Evolutionary conservation across 1,139 yeast genomes (phyloP), one percentile per base, ranked within the genome.

Genomic region (Scheffersomyces segobiensis): DNA sequence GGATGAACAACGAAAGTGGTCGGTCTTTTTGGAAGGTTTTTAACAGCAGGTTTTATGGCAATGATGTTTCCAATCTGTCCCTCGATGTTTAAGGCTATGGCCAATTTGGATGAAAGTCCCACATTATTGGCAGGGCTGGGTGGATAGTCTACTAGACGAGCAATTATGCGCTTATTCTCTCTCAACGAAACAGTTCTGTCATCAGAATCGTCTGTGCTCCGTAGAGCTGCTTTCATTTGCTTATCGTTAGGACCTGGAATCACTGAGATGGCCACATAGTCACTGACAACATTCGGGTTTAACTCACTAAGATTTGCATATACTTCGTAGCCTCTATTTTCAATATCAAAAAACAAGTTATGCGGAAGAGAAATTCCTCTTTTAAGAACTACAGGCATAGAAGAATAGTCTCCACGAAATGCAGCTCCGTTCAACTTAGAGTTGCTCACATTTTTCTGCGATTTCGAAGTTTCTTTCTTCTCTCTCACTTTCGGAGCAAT

Each of bases 401-500:
- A 64, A 3, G 72, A 53, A 55, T 72, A 71, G 55, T 72, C 78
- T 54, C 74, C 81, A 22, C 70, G 68, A 3, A 74, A 60, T 5
- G 77, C 71, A 1, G 80, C 72, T 39, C 75, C 73, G 6, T 75
- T 68, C 14, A 78, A 67, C 52, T 67, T 70, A 0, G 21, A 20
- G 21, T n/a, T 19, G 20, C 24, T 48, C 21, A 48, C 17, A 20
- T 21, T 20, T 18, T 54, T 52, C 21, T 60, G 42, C 1, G 65
- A 60, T 1, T 69, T 59, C 2, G 64, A 60, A 0, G 70, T 64
- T 8, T 76, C 56, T 52, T 72, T 71, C 66, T 74, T 75, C 65
- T 76, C 77, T 63, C 87, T 73, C 26, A 82, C 80, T 69, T 89
- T 89, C 12, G 97, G 98, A 2, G 97, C 93, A 56, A 95, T 87